Base-by-base conservation (phyloP, 148 eudicot genomes). In the Dianthus caryophyllus region DNA sequence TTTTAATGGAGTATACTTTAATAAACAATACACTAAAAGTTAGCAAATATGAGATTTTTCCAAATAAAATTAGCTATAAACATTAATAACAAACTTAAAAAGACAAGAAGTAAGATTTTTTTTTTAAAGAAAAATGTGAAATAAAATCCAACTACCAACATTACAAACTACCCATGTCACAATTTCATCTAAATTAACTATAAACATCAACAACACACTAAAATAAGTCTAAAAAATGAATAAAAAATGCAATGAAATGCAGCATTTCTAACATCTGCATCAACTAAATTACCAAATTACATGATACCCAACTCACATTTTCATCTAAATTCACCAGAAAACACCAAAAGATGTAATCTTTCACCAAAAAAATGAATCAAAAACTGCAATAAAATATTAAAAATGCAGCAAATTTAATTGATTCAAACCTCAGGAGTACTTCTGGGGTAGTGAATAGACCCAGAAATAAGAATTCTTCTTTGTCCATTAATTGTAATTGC, bases 361-460 rank as follows among this genome's bases (percentile, higher is more conserved):
- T n/a, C n/a, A n/a, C 1, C 43, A 22, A 16, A 64, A 65, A 75
- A 46, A 38, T 0, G 16, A 5, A 49, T 9, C 27, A 62, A 60
- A 30, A n/a, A 33, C 7, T 24, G 22, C 31, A 65, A 27, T 46
- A 64, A 36, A 33, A 33, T 33, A 65, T 26, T 71, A 71, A 46
- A 9, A 54, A 71, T 13, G 24, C 20, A 31, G n/a, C 33, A 31
- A 39, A 46, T 1, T 22, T 13, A 49, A 25, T 69, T 33, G 3
- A 33, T 33, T 33, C 58, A 53, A 30, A 90, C 97, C 97, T 90
- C 97, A 74, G 97, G 97, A 16, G 94, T 82, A 71, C 97, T 90
- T 14, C 97, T 81, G n/a, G 97, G 97, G 64, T 90, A 90, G 70
- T 90, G 97, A 84, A 90, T 90, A 73, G 94, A 87, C 73, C 97